A percentile compares a stretch with the other conserved stretches of the same genome.
Evolutionary conservation across 164 flowering plant genomes (phyloP).

Genomic region (Cinnamomum micranthum): DNA sequence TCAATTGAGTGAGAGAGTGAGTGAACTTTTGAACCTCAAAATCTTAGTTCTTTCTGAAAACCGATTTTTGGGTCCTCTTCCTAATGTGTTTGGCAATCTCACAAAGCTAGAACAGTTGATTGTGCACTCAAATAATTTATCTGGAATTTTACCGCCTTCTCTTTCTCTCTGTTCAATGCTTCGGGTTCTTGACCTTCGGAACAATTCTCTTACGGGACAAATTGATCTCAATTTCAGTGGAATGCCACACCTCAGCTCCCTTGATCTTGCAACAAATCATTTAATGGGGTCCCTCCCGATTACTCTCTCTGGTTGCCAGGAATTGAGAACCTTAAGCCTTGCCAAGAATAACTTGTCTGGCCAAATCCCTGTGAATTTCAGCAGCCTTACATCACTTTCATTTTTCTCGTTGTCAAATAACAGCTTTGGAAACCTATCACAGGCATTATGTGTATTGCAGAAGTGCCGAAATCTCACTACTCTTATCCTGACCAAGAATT

Average conservation of each 20-base stretch:
- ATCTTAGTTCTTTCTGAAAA: slow-evolving; percentile 44
- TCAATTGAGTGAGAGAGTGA: slow-evolving; percentile 41
- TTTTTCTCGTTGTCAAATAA: slow-evolving; percentile 80
- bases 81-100: slow-evolving; percentile 56
- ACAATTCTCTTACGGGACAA: slow-evolving; percentile 57
- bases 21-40: slow-evolving; percentile 61
- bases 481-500: slow-evolving; percentile 69
- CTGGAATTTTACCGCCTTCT: slow-evolving; percentile 57
- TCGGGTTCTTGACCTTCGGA: slow-evolving; percentile 59
- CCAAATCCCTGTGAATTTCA: slow-evolving; percentile 42
- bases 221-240: slow-evolving; percentile 52
- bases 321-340: slow-evolving; percentile 52
- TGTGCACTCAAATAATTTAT: slow-evolving; percentile 62
- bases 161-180: slow-evolving; percentile 49
- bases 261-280: slow-evolving; percentile 75
- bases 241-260: slow-evolving; percentile 44
- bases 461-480: slow-evolving; percentile 65
- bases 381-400: slow-evolving; percentile 42
- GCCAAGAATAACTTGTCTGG: slow-evolving; percentile 62
- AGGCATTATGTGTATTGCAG: slow-evolving; percentile 51
- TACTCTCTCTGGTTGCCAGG: slow-evolving; percentile 48
- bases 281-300: slow-evolving; percentile 59
- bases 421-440: slow-evolving; percentile 46
- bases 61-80: slow-evolving; percentile 48
- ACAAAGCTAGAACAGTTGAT: slow-evolving; percentile 39